Conservation (phyloP, 1,139 yeast species). For the Spencermartinsiella ligniputridi region DNA sequence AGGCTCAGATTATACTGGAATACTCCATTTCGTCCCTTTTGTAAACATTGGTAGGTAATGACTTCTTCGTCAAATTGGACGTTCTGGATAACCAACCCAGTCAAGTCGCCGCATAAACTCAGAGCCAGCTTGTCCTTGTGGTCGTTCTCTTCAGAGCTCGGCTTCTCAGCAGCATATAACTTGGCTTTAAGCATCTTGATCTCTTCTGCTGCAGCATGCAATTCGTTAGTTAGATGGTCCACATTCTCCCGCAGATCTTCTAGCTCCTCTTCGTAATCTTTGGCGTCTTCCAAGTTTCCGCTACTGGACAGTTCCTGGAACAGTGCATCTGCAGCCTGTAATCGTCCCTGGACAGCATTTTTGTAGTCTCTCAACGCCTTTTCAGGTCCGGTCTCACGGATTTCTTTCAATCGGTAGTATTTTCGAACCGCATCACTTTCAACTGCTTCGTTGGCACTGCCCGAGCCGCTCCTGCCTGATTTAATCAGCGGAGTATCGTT, state of each 20-base stretch:
- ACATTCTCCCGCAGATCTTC: slow-evolving; percentile 30
- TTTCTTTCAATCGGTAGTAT: not conserved
- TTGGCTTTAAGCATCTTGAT: slow-evolving; percentile 17
- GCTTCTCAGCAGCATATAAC: slow-evolving; percentile 12
- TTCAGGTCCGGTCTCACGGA: slow-evolving; percentile 30
- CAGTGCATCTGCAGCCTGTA: slow-evolving; percentile 31
- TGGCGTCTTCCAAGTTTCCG: slow-evolving; percentile 15
- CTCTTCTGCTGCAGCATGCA: slow-evolving; percentile 13
- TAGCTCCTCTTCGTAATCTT: slow-evolving; percentile 26
- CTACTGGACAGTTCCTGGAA: slow-evolving; percentile 21
- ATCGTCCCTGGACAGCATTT: slow-evolving; percentile 28
- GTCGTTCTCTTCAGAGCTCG: slow-evolving; percentile 17
- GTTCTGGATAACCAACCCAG: slow-evolving; percentile 51
- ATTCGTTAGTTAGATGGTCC: slow-evolving; percentile 19
- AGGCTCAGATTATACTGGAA: slow-evolving; percentile 40
- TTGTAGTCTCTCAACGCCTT: slow-evolving; percentile 28
- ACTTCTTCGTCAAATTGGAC: slow-evolving; percentile 42
- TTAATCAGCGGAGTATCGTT: not conserved
- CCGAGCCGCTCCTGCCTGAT: not conserved
- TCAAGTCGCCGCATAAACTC: slow-evolving; percentile 53
- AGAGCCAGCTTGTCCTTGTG: slow-evolving; percentile 36
- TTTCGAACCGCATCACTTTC: not conserved
- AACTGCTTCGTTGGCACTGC: not conserved
- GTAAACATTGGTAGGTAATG: slow-evolving; percentile 51
- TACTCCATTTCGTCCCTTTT: slow-evolving; percentile 42